A percentile compares a stretch with the other conserved stretches of the same genome.
Conservation (phyloP, 2,329 filamentous ascomycete genomes). For the Ciborinia camelliae region DNA sequence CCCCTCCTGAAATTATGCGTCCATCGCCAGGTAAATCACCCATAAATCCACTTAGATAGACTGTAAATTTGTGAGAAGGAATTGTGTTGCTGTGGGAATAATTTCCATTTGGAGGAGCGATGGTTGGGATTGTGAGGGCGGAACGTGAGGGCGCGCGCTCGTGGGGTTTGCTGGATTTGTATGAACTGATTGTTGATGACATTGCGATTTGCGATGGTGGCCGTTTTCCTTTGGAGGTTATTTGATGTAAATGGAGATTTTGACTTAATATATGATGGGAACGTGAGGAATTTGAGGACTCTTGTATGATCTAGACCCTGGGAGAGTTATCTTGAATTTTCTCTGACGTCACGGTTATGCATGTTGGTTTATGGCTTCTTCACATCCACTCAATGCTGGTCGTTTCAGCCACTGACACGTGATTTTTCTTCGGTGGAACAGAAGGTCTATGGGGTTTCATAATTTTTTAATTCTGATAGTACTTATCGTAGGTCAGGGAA, state of each 20-base stretch:
- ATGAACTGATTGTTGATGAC: conserved; percentile 4
- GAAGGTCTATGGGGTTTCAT: too few relatives aligned
- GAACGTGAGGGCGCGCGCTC: background rate
- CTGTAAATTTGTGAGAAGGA: background rate
- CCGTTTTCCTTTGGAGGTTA: background rate
- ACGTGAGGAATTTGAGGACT: background rate
- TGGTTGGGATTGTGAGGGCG: conserved; percentile 11
- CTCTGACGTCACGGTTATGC: background rate
- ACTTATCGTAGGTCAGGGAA: too few relatives aligned
- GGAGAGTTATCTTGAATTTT: background rate
- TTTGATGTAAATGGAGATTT: background rate
- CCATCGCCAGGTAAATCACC: conserved; percentile 14
- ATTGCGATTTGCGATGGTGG: background rate
- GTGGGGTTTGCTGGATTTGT: conserved; percentile 7
- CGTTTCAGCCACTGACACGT: background rate
- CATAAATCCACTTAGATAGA: conserved; percentile 12
- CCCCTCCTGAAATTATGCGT: conserved; percentile 6
- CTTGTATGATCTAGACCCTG: conserved; percentile 9
- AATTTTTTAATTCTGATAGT: too few relatives aligned
- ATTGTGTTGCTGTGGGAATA: conserved; percentile 8
- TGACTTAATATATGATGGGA: background rate
- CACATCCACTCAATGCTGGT: conserved; percentile 2
- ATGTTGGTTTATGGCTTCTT: background rate
- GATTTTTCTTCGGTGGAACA: background rate
- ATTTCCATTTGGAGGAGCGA: conserved; percentile 8